These are phyloP conservation scores for Gaultheria prostrata DNA, from an alignment of 148 eudicot genomes.

Conservation along the genomic window DNA sequence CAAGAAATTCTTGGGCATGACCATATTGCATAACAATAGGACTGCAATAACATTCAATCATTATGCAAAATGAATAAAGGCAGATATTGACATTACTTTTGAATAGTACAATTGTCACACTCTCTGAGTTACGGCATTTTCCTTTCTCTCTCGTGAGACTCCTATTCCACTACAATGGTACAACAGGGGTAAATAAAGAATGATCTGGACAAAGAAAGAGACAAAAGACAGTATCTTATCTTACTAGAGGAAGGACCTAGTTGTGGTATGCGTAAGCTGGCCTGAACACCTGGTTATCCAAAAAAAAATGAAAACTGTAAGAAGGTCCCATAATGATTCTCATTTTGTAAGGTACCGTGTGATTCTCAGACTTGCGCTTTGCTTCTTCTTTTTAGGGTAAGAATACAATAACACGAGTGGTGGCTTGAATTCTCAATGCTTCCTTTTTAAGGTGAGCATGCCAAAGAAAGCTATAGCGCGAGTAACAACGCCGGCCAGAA, in stretches of 20 bases:
- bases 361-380: neutral
- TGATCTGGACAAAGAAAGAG: neutral
- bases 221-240: neutral
- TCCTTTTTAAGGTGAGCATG: conserved; percentile 44
- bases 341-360: neutral
- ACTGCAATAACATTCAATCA: neutral
- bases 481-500: conserved; percentile 40
- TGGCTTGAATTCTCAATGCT: conserved; percentile 19
- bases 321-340: no score
- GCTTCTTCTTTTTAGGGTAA: neutral
- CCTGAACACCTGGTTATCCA: neutral
- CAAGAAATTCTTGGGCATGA: neutral
- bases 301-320: neutral
- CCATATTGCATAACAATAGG: neutral
- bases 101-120: neutral
- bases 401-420: neutral
- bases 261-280: neutral
- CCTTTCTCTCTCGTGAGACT: neutral
- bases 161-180: neutral
- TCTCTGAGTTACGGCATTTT: neutral
- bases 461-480: conserved; percentile 55
- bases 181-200: neutral
- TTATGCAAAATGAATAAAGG: neutral
- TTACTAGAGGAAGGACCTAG: neutral
- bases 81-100: neutral